Percentiles rank a stretch among this genome's conserved stretches.
phyloP scores from a whole-genome alignment of 2,329 filamentous ascomycete species.

The Cryphonectria radicalis region DNA sequence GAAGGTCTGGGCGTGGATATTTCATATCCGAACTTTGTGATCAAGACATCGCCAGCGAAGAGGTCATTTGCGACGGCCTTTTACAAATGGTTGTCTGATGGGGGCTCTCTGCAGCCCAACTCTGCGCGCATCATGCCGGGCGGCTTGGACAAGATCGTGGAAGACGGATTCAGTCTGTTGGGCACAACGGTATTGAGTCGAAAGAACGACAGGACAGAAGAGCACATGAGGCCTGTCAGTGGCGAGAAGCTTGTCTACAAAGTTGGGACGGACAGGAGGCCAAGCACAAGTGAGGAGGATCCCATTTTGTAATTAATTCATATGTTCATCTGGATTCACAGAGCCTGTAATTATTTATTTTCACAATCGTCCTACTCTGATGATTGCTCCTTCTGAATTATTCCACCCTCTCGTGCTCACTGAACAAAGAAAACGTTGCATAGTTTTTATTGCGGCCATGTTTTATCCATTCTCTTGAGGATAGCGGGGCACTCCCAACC shows the following conservation, averaged over 20 bases:
- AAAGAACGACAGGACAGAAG: conserved; percentile 32
- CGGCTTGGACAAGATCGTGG: conserved; percentile 35
- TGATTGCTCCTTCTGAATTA: background rate
- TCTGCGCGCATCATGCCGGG: conserved; percentile 40
- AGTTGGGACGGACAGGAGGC: conserved; percentile 20
- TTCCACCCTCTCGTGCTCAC: background rate
- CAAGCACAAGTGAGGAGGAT: conserved; percentile 21
- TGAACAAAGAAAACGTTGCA: background rate
- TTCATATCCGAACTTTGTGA: conserved; percentile 41
- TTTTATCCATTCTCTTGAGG: background rate
- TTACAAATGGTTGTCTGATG: conserved; percentile 41
- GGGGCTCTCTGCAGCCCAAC: conserved; percentile 36
- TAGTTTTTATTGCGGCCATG: background rate
- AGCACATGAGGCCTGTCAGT: conserved; percentile 45
- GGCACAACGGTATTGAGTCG: conserved; percentile 36
- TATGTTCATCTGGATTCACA: background rate
- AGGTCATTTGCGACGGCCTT: conserved; percentile 41
- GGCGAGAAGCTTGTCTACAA: conserved; percentile 46
- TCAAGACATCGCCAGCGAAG: conserved; percentile 34
- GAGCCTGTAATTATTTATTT: background rate
- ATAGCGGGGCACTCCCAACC: background rate
- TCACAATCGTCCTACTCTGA: background rate
- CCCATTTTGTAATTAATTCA: conserved; percentile 10
- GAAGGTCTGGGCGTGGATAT: conserved; percentile 46
- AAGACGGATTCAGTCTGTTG: conserved; percentile 38